Evolutionary conservation across 2,329 filamentous ascomycete genomes (phyloP).

Genomic region (Fusarium oxysporum): DNA sequence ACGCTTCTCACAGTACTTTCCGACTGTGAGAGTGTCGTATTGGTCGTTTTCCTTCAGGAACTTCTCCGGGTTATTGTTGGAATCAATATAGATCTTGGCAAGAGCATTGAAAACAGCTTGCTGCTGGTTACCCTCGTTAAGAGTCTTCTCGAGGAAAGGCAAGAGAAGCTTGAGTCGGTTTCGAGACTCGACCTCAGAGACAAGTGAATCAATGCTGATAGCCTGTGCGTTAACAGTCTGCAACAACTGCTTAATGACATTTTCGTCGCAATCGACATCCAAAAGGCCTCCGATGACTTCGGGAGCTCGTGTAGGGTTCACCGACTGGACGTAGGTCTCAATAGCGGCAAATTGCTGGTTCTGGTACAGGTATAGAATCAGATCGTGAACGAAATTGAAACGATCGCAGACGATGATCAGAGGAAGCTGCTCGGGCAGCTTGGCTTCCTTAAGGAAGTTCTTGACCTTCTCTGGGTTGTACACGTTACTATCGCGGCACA

Average conservation of each 20-base stretch:
- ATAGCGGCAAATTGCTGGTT: slow-evolving; percentile 99
- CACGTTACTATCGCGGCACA: slow-evolving; percentile 91
- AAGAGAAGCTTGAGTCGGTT: slow-evolving; percentile 95
- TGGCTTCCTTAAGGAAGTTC: slow-evolving; percentile 98
- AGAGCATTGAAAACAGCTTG: slow-evolving; percentile 97
- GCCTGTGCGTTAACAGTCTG: slow-evolving; percentile 84
- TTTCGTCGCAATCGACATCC: slow-evolving; percentile 97
- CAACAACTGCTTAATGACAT: slow-evolving; percentile 92
- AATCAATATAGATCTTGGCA: slow-evolving; percentile 99
- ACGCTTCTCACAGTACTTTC: slow-evolving; percentile 99
- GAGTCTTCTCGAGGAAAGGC: slow-evolving; percentile 93
- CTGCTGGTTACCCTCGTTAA: slow-evolving; percentile 92
- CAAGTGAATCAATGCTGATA: slow-evolving; percentile 94
- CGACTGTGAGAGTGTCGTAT: slow-evolving; percentile 91
- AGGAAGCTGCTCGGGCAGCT: slow-evolving; percentile 89
- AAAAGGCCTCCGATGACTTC: slow-evolving; percentile 93
- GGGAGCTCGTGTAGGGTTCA: slow-evolving; percentile 91
- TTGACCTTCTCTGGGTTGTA: slow-evolving; percentile 97
- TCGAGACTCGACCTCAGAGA: slow-evolving; percentile 92
- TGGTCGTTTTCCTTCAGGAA: slow-evolving; percentile 98
- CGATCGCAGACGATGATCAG: slow-evolving; percentile 98
- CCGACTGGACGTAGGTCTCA: slow-evolving; percentile 96
- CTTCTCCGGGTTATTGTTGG: slow-evolving; percentile 96
- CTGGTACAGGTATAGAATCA: slow-evolving; percentile 97
- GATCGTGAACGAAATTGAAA: slow-evolving; percentile 98